A percentile compares a stretch with the other conserved stretches of the same genome.
Evolutionary conservation across 306 rosid genomes (phyloP).

Genomic region (Castanea sativa): DNA sequence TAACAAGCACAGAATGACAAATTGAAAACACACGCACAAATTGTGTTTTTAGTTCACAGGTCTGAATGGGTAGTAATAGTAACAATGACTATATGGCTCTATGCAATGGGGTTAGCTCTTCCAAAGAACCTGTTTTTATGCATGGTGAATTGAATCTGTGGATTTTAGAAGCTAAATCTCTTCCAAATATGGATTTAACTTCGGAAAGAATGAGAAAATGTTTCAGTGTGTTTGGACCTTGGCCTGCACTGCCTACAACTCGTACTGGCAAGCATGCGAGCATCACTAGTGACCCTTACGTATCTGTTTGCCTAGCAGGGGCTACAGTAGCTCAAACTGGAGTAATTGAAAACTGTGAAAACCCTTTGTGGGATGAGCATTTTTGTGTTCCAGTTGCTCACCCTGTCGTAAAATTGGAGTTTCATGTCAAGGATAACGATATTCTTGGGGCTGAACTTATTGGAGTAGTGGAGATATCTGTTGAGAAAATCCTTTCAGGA

Average conservation of each 20-base stretch:
- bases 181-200: conserved; percentile 70
- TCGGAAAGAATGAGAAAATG: conserved; percentile 55
- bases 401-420: conserved; percentile 49
- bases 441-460: conserved; percentile 73
- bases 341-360: conserved; percentile 53
- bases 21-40: not conserved
- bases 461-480: conserved; percentile 57
- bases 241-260: conserved; percentile 34
- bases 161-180: conserved; percentile 69
- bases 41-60: conserved; percentile 19
- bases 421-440: conserved; percentile 65
- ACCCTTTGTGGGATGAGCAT: conserved; percentile 70
- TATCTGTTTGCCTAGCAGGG: conserved; percentile 57
- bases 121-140: conserved; percentile 34
- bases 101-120: not conserved
- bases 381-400: conserved; percentile 70
- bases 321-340: conserved; percentile 72
- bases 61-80: conserved; percentile 32
- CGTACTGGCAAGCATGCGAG: conserved; percentile 36
- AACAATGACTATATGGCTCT: not conserved
- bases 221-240: conserved; percentile 47
- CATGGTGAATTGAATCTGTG: conserved; percentile 67
- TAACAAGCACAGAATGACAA: no score
- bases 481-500: conserved; percentile 45
- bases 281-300: conserved; percentile 81